Conservation (phyloP, 345 rosid genomes). For the Euphorbia lathyris region DNA sequence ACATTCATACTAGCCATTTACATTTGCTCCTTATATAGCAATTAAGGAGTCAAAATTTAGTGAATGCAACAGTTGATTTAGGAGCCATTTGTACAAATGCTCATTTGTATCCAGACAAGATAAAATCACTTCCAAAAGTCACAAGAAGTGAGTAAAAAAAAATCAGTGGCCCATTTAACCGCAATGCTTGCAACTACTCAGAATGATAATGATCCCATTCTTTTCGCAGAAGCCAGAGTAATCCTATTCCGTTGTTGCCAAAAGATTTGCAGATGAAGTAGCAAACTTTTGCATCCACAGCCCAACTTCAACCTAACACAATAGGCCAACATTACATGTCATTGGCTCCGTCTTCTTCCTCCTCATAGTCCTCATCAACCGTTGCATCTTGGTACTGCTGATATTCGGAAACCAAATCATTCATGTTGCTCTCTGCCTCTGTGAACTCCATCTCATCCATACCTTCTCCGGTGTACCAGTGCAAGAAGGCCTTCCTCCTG, state of each 20-base stretch:
- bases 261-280: constrained; percentile 25
- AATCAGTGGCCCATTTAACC: not conserved
- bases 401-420: constrained; percentile 50
- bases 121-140: not conserved
- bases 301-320: not conserved
- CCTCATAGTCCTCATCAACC: constrained; percentile 39
- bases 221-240: too few relatives aligned
- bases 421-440: constrained; percentile 58
- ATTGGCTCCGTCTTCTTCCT: constrained; percentile 31
- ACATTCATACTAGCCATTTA: not conserved
- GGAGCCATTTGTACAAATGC: not conserved
- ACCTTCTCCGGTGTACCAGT: constrained; percentile 66
- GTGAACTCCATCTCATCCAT: constrained; percentile 78
- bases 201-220: too few relatives aligned
- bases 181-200: not conserved
- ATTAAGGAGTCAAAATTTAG: not conserved
- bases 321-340: constrained; percentile 24
- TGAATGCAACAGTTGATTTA: not conserved
- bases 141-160: not conserved
- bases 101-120: not conserved
- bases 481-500: constrained; percentile 75
- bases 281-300: not conserved
- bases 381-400: constrained; percentile 58
- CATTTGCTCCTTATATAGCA: not conserved
- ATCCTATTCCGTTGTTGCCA: constrained; percentile 22